A percentile compares a stretch with the other conserved stretches of the same genome.
Evolutionary conservation across 257 asterid genomes (phyloP).

Genomic region (Solanum etuberosum): DNA sequence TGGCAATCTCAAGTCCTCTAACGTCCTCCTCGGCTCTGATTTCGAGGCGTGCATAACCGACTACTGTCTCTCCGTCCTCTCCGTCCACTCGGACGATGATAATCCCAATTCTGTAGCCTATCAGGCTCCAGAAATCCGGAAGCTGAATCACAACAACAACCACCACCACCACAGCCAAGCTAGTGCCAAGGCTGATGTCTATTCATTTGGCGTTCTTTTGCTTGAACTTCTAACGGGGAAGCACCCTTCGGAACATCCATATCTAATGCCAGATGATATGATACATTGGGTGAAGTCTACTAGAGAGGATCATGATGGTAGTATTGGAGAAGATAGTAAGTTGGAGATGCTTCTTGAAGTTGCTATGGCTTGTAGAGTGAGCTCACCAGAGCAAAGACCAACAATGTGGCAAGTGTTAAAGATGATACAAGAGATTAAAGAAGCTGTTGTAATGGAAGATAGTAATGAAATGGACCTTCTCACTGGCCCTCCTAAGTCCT

Average conservation of each 20-base stretch:
- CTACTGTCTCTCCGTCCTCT: constrained; percentile 44
- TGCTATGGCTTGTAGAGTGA: constrained; percentile 58
- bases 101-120: constrained; percentile 35
- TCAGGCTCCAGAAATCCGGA: constrained; percentile 55
- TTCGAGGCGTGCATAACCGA: constrained; percentile 75
- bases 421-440: constrained; percentile 87
- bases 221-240: constrained; percentile 76
- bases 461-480: constrained; percentile 21
- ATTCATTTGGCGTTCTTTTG: constrained; percentile 67
- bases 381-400: constrained; percentile 69
- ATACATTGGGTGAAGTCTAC: constrained; percentile 52
- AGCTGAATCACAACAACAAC: constrained; percentile 11
- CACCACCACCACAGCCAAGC: constrained; percentile 18
- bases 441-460: constrained; percentile 55
- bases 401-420: constrained; percentile 92
- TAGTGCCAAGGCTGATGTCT: constrained; percentile 63
- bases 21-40: constrained; percentile 65
- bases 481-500: constrained; percentile 6
- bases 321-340: constrained; percentile 18
- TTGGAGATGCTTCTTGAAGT: constrained; percentile 76
- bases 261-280: constrained; percentile 33
- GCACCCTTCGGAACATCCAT: constrained; percentile 53
- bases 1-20: constrained; percentile 81
- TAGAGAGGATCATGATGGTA: constrained; percentile 42
- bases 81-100: constrained; percentile 20